These are phyloP conservation scores for Phoenix roebelenii DNA, from an alignment of 176 grass and related monocot species.

Conservation along the genomic window DNA sequence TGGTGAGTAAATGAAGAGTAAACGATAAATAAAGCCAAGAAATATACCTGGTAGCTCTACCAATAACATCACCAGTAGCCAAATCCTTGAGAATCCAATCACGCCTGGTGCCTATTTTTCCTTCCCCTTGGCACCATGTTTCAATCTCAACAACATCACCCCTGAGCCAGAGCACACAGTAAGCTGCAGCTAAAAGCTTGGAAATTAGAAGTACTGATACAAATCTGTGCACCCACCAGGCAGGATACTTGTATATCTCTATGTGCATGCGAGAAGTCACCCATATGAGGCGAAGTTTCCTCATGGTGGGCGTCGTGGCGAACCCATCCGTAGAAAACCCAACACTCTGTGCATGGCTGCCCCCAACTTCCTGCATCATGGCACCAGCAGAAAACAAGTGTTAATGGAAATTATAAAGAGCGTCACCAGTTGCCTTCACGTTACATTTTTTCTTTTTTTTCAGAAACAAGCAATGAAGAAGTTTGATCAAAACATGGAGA, in stretches of 20 bases:
- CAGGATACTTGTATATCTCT: constrained; percentile 95
- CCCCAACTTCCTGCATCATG: constrained; percentile 67
- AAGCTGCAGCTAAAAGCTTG: not conserved
- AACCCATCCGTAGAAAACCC: constrained; percentile 97
- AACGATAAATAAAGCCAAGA: not conserved
- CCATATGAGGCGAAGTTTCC: constrained; percentile 92
- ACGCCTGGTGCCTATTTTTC: constrained; percentile 81
- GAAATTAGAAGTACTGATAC: not conserved
- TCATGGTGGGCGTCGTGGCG: constrained; percentile 85
- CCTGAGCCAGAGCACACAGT: constrained; percentile 18
- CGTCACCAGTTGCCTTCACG: too few relatives aligned
- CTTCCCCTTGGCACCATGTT: constrained; percentile 97
- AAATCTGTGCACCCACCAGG: constrained; percentile 37
- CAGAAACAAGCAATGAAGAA: too few relatives aligned
- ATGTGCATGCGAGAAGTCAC: constrained; percentile 96
- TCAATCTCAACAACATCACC: constrained; percentile 94
- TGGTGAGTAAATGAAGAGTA: too few relatives aligned
- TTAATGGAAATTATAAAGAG: too few relatives aligned
- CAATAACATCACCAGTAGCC: constrained; percentile 85
- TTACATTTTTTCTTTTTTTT: too few relatives aligned
- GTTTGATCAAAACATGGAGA: too few relatives aligned
- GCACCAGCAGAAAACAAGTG: too few relatives aligned
- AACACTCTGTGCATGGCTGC: constrained; percentile 91
- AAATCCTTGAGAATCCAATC: constrained; percentile 96
- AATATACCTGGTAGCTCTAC: constrained; percentile 89